Evolutionary conservation across 768 basidiomycete species (phyloP), one percentile per base, ranked within the genome.

Genomic region (Mycena alexandri): DNA sequence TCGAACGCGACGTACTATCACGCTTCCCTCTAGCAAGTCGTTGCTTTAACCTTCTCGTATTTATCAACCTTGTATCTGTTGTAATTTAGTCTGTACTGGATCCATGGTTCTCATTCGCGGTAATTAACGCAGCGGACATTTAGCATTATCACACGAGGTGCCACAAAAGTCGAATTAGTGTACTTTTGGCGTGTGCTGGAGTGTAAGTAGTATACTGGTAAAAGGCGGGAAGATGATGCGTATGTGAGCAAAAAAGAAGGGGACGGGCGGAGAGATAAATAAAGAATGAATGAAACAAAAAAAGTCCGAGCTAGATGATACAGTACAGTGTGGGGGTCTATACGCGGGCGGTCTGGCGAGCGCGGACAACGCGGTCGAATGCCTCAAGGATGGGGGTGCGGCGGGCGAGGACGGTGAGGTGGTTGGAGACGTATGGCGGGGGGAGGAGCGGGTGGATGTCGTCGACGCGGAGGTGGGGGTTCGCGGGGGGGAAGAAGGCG

Each of bases 381-480:
- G 90, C 87, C 75, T 92, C 92, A 71, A 86, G 83, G 63, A 93
- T 79, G 24, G 93, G 91, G 56, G 85, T 87, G 55, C 89, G 84
- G 76, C 89, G 84, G 19, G 85, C 81, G 36, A 93, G 80, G 52
- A 92, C 85, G 21, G 90, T 90, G 76, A 93, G 80, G 65, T 94
- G 93, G 63, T 89, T 87, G 71, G 81, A 86, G 67, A 92, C 76
- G 74, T 93, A 93, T 46, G 92, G 91, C 4, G 86, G 85, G 0
- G 93, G 93, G 24, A 93, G 82, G 19, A 93, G 81, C 0, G 91
- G 86, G 74, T 94, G 93, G 11, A 90, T 86, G 25, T 79, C 81
- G 74, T 92, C 90, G 21, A 87, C 78, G 57, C 86, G 79, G 53
- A 87, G 78, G 61, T 87, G 79, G 53, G 86, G 83, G 61, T 87